Evolutionary conservation across 2,329 filamentous ascomycete genomes (phyloP), one percentile per base, ranked within the genome.

Genomic region (Graphiopsis chlorocephala): DNA sequence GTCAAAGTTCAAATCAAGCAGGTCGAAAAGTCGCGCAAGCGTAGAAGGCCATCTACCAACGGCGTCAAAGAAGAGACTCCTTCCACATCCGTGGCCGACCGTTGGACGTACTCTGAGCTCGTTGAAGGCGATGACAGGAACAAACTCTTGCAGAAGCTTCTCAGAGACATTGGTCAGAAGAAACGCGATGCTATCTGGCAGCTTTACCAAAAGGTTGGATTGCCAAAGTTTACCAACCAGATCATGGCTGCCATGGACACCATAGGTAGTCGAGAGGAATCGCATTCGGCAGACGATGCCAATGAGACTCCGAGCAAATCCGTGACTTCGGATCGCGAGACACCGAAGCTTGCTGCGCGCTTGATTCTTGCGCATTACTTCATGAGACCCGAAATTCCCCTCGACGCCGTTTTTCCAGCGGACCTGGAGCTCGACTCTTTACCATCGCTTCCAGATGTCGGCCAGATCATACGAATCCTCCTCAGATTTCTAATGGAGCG

Each of bases 81-180:
- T 11, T 31, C 20, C 17, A 59, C 53, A 2, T 61, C 66, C 10
- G 73, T 71, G 1, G 73, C 80, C 17, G 57, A 67, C 12, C 61
- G 31, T 3, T 77, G 79, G 73, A 63, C 66, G 4, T 81, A 76
- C 74, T 61, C 67, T 3, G 63, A 75, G 1, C 71, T 85, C 4
- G 69, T 77, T 42, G 72, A 75, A 10, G 71, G 73, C 2, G 50
- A 66, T 10, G 81, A 85, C 66, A 74, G 81, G 12, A 77, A 79
- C 45, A 76, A 80, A 6, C 70, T 82, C 1, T 67, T 84, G 25
- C 78, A 82, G 57, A 80, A 81, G 60, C 67, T 78, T 1, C 69
- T 84, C 0, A 65, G 69, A 8, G 72, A 77, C 12, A 71, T 65
- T 15, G 69, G 68, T 1, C 42, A 56, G 8, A 50, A 68, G 12